Conservation (phyloP, 495 filamentous ascomycete species). For the Halenospora varia region DNA sequence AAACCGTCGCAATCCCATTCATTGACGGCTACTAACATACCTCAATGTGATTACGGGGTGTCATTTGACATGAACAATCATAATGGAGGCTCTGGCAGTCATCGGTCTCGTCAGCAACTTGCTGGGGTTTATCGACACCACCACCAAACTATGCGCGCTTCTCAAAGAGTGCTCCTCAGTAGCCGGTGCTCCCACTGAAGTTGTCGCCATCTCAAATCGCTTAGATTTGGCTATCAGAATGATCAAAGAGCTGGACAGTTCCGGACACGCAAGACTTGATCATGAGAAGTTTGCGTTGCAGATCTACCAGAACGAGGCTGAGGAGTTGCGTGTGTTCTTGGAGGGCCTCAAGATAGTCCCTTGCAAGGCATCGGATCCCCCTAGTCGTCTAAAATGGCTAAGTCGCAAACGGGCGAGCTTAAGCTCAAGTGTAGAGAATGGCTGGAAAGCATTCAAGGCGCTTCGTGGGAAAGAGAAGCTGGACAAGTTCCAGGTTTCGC, state of each 20-base stretch:
- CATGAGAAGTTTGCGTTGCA: constrained; percentile 1
- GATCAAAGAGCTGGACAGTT: neutral
- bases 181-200: neutral
- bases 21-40: neutral
- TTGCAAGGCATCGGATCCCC: neutral
- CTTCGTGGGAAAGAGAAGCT: constrained; percentile 3
- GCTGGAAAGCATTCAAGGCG: constrained; percentile 2
- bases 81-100: neutral
- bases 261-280: neutral
- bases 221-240: neutral
- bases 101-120: constrained; percentile 2
- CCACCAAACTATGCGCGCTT: neutral
- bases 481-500: neutral
- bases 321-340: neutral
- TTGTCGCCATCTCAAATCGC: constrained; percentile 1
- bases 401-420: neutral
- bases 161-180: neutral
- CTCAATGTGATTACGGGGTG: neutral
- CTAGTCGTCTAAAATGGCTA: neutral
- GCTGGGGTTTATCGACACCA: neutral
- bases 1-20: neutral
- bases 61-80: neutral
- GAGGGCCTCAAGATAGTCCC: neutral
- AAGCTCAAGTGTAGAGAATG: neutral
- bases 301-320: neutral